A percentile compares a stretch with the other conserved stretches of the same genome.
Conservation (phyloP, 1,139 yeast species). For the Eremothecium gossypii region DNA sequence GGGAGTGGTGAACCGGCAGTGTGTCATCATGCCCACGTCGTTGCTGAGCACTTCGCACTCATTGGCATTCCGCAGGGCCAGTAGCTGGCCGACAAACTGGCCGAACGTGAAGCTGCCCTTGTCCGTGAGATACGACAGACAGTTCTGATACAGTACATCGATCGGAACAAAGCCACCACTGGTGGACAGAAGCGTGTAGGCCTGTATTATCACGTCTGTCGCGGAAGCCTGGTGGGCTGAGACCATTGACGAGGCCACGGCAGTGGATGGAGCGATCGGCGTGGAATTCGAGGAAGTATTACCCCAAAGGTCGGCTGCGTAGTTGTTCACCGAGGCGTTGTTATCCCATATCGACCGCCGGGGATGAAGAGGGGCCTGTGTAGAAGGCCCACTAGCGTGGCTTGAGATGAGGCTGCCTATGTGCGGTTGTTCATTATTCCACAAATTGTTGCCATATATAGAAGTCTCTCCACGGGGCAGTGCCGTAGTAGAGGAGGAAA, state of each 20-base stretch:
- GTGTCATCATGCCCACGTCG: constrained; percentile 19
- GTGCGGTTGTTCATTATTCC: constrained; percentile 1
- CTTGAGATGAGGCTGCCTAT: constrained; percentile 2
- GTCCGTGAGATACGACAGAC: constrained; percentile 13
- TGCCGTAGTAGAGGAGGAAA: neutral
- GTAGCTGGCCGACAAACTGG: constrained; percentile 16
- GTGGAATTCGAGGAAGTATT: constrained; percentile 9
- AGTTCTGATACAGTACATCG: constrained; percentile 18
- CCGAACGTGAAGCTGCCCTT: constrained; percentile 10
- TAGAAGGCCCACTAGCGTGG: neutral
- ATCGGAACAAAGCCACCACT: constrained; percentile 15
- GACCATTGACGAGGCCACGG: neutral
- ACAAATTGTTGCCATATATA: constrained; percentile 1
- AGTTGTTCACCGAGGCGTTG: constrained; percentile 5
- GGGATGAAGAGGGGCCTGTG: constrained; percentile 6
- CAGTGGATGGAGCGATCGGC: constrained; percentile 5
- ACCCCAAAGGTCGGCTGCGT: constrained; percentile 13
- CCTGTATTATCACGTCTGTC: neutral
- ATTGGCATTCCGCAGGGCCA: constrained; percentile 17
- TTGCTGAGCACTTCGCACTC: constrained; percentile 19
- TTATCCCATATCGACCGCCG: constrained; percentile 24
- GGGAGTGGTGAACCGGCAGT: constrained; percentile 7
- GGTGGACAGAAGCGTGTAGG: neutral
- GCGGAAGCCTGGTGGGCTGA: neutral
- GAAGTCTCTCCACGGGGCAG: neutral